phyloP scores from a whole-genome alignment of 2,329 filamentous ascomycete genomes.

The Pseudonectria buxi region DNA sequence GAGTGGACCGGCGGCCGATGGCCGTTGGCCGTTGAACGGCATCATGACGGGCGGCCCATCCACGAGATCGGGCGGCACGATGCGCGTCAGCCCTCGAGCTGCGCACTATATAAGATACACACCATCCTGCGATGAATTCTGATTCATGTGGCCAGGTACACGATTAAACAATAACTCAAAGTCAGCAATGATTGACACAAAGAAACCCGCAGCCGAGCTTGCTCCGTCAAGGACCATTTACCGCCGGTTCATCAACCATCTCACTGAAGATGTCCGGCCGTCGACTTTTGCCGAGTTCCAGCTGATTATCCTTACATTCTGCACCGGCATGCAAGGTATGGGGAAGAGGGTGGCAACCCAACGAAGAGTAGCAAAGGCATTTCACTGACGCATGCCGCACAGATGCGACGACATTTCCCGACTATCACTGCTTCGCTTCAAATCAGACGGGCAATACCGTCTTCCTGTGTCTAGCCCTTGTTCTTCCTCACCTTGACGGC shows the following conservation, averaged over 20 bases:
- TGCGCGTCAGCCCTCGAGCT: no score
- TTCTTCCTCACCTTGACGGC: conserved; percentile 40
- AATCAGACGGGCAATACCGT: conserved; percentile 62
- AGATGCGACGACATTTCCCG: conserved; percentile 54
- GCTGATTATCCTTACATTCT: conserved; percentile 41
- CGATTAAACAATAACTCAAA: no score
- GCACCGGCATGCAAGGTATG: conserved; percentile 43
- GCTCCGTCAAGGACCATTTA: background rate
- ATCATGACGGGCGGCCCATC: no score
- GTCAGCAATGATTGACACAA: no score
- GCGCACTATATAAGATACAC: no score
- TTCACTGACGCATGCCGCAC: background rate
- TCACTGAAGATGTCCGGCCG: conserved; percentile 28
- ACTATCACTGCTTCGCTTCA: conserved; percentile 56
- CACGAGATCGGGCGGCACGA: no score
- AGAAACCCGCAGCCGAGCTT: no score
- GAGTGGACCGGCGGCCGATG: no score
- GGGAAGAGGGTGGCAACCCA: background rate
- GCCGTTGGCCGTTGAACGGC: no score
- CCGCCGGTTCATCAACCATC: conserved; percentile 6
- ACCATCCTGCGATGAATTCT: no score
- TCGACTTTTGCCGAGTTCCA: conserved; percentile 38
- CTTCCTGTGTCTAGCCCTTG: conserved; percentile 47
- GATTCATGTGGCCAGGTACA: no score
- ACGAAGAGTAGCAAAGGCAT: background rate